These are phyloP conservation scores for Melaleuca alternifolia DNA, from an alignment of 345 rosid genomes.

Conservation along the genomic window DNA sequence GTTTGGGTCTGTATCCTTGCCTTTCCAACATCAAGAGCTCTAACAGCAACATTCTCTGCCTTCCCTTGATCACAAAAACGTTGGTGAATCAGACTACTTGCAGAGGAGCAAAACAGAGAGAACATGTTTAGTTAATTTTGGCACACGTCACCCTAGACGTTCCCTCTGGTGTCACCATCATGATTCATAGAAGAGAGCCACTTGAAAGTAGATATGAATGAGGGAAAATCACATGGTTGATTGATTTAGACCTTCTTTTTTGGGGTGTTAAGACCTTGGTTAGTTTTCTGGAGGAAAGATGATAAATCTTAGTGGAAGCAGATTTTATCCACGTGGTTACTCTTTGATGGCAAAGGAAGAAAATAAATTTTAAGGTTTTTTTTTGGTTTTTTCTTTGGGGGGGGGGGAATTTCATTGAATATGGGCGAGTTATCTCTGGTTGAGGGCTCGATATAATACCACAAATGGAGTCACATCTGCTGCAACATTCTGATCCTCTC, in stretches of 20 bases:
- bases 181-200: neutral
- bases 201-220: neutral
- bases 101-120: neutral
- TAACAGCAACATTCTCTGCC: neutral
- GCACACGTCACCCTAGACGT: neutral
- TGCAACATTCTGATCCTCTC: neutral
- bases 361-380: neutral
- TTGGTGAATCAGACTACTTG: neutral
- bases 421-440: neutral
- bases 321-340: neutral
- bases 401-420: neutral
- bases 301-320: neutral
- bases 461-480: neutral
- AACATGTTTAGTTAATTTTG: neutral
- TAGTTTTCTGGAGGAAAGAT: neutral
- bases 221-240: neutral
- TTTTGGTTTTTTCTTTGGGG: too few relatives aligned
- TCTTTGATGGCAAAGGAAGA: neutral
- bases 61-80: neutral
- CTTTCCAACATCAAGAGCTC: neutral
- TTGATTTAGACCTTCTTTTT: neutral
- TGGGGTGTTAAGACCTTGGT: neutral
- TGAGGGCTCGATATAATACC: neutral
- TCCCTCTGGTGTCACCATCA: neutral
- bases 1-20: neutral